These are phyloP conservation scores for Ophiocordyceps australis DNA, from an alignment of 2,329 filamentous ascomycete genomes.

Conservation along the genomic window DNA sequence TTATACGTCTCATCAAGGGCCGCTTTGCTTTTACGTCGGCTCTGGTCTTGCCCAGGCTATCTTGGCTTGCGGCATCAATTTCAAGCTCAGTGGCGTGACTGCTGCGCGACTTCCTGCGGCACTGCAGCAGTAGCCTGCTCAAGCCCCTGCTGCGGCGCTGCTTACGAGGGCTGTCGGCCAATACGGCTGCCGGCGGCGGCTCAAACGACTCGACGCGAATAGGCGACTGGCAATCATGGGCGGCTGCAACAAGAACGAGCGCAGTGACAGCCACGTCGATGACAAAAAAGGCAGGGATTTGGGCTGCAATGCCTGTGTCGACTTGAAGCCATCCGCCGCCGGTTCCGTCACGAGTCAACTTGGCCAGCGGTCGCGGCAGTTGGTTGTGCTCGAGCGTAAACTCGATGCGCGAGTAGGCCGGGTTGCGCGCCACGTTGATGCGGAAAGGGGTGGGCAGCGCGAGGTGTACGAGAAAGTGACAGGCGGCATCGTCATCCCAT, in stretches of 20 bases:
- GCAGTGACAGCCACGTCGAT: constrained; percentile 44
- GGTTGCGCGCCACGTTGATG: constrained; percentile 36
- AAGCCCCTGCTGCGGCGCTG: constrained; percentile 8
- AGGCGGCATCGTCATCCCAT: constrained; percentile 45
- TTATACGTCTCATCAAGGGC: constrained; percentile 27
- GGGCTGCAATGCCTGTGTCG: constrained; percentile 39
- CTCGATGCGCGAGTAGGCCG: constrained; percentile 41
- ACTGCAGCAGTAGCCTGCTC: constrained; percentile 12
- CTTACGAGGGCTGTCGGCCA: constrained; percentile 6
- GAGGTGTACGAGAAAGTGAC: constrained; percentile 45
- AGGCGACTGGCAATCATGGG: constrained; percentile 30
- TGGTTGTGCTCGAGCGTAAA: constrained; percentile 49
- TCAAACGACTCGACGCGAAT: constrained; percentile 33
- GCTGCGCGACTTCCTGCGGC: constrained; percentile 11
- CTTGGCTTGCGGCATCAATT: constrained; percentile 43
- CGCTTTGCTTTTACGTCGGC: constrained; percentile 26
- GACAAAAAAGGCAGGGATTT: constrained; percentile 42
- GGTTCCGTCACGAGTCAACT: constrained; percentile 40
- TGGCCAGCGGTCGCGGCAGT: constrained; percentile 39
- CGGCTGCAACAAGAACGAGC: constrained; percentile 37
- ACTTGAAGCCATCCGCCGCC: constrained; percentile 42
- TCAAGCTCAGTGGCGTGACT: constrained; percentile 35
- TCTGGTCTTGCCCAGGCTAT: constrained; percentile 18
- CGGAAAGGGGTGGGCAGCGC: constrained; percentile 45
- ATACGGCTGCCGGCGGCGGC: constrained; percentile 27